Evolutionary conservation across 257 asterid genomes (phyloP), one percentile per base, ranked within the genome.

Genomic region (Ilex aquifolium): DNA sequence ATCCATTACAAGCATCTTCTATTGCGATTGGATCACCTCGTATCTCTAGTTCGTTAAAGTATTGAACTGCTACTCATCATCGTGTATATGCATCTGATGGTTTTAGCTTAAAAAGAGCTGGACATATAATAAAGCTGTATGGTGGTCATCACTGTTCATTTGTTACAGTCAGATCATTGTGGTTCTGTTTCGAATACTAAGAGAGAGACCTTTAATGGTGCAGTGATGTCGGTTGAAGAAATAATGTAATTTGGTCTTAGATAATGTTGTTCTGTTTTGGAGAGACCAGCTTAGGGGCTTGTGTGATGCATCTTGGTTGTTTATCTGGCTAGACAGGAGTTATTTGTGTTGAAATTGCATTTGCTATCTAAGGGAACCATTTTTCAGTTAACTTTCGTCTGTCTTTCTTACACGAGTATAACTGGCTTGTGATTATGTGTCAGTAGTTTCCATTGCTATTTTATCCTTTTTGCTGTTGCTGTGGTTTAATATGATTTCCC

Each of bases 291-390:
- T 36, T 36, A 36, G 42, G 42, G 5, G 42, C 42, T 36, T 36
- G 40, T 36, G 42, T 36, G 7, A 8, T 4, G 42, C 42, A 36
- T 36, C 29, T 49, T 66, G 29, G 67, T 57, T 55, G 44, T 76
- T 69, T 79, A 27, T 75, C 59, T 78, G 73, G 42, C 2, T 36
- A 2, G 42, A 36, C 8, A 36, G 8, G 5, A 36, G 8, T 36
- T 36, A 36, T 36, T 36, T 36, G 7, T 36, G 42, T 36, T 8
- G 5, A 4, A 36, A 4, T 36, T 4, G 42, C 42, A 36, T 36
- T 36, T 36, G 42, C 42, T 36, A 36, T 36, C 42, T 4, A 36
- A 36, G 8, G 42, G 8, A 36, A 4, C 42, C 42, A 36, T 36
- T 36, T 4, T 8, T 36, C 42, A 36, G 42, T 36, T 36, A 36